Conservation (phyloP, 2,329 filamentous ascomycete species). For the Claviceps pusilla region DNA sequence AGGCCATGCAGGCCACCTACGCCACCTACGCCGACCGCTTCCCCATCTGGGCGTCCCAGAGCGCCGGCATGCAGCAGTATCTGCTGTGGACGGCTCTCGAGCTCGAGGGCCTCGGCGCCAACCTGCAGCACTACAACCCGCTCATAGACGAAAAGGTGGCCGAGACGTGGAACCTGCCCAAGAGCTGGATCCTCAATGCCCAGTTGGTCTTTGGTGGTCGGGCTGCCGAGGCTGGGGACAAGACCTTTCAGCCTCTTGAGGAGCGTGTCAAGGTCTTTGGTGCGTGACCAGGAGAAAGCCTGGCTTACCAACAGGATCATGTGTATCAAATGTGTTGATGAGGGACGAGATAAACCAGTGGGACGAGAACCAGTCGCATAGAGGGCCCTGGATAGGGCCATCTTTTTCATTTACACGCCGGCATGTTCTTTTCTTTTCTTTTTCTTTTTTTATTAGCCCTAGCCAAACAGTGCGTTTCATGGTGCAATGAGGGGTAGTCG, state of each 20-base stretch:
- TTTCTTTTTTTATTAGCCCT: too few species aligned
- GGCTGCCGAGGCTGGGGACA: conserved; percentile 41
- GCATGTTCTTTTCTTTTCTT: too few species aligned
- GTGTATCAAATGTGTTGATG: too few species aligned
- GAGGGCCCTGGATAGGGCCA: too few species aligned
- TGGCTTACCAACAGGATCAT: too few species aligned
- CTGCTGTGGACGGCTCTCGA: conserved; percentile 69
- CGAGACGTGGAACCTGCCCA: conserved; percentile 53
- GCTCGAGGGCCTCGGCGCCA: conserved; percentile 70
- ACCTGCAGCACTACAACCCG: conserved; percentile 85
- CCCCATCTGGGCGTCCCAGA: conserved; percentile 60
- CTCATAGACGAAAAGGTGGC: conserved; percentile 61
- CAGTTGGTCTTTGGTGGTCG: conserved; percentile 73
- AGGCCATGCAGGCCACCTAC: conserved; percentile 52
- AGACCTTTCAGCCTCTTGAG: conserved; percentile 49
- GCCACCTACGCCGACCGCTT: conserved; percentile 67
- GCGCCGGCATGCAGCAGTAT: conserved; percentile 65
- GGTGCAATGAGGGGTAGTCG: too few species aligned
- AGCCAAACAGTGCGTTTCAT: too few species aligned
- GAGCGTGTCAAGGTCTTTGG: conserved; percentile 53
- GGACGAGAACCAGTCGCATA: too few species aligned
- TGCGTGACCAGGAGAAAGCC: conserved; percentile 11
- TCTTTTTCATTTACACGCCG: too few species aligned
- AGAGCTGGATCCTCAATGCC: conserved; percentile 60
- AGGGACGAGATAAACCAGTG: neutral